A percentile compares a stretch with the other conserved stretches of the same genome.
Conservation (phyloP, 73 alveolate species). For the Paramecium caudatum region DNA sequence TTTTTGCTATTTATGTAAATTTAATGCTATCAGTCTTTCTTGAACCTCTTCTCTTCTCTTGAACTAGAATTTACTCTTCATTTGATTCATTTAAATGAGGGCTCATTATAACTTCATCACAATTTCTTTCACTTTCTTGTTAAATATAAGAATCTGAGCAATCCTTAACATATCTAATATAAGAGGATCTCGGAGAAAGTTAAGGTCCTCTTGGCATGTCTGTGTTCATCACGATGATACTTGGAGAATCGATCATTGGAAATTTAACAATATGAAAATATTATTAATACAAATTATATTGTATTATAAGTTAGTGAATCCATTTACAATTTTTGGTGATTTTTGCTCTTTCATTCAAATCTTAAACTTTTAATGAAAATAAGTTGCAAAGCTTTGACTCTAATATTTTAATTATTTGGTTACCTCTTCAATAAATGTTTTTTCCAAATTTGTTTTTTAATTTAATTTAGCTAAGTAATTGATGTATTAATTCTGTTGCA, state of each 20-base stretch:
- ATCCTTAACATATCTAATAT: slow-evolving; percentile 8
- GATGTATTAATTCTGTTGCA: too few relatives aligned
- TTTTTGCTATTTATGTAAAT: slow-evolving; percentile 14
- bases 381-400: too few relatives aligned
- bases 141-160: not conserved
- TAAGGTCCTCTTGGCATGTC: slow-evolving; percentile 13
- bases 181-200: slow-evolving; percentile 23
- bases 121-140: slow-evolving; percentile 5
- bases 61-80: not conserved
- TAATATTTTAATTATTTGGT: too few relatives aligned
- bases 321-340: too few relatives aligned
- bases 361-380: too few relatives aligned
- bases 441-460: too few relatives aligned
- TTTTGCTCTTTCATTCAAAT: too few relatives aligned
- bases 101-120: not conserved
- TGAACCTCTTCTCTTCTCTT: slow-evolving; percentile 4
- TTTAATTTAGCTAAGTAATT: too few relatives aligned
- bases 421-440: too few relatives aligned
- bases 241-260: slow-evolving; percentile 37
- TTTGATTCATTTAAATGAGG: not conserved
- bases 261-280: too few relatives aligned
- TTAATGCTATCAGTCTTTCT: not conserved
- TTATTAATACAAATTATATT: too few relatives aligned
- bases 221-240: slow-evolving; percentile 5
- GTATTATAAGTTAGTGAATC: too few relatives aligned